Percentiles rank a stretch among this genome's conserved stretches.
Conservation (phyloP, 306 rosid species). For the Rosa chinensis region DNA sequence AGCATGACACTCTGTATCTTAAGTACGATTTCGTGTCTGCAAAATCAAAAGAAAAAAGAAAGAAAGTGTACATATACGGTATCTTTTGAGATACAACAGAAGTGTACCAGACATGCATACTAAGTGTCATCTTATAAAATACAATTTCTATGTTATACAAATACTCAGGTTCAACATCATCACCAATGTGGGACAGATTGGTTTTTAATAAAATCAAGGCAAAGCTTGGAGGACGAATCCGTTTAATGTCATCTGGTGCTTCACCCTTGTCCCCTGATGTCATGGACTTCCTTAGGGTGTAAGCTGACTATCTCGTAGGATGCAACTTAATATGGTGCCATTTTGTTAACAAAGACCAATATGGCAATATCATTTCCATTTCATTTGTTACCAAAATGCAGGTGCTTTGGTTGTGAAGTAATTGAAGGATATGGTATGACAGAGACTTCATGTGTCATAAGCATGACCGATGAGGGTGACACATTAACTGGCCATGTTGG, state of each 20-base stretch:
- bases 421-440: slow-evolving; percentile 98
- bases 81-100: not conserved
- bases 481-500: slow-evolving; percentile 83
- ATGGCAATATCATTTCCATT: not conserved
- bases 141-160: not conserved
- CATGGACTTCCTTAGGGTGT: slow-evolving; percentile 92
- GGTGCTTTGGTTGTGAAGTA: slow-evolving; percentile 85
- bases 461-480: slow-evolving; percentile 59
- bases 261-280: slow-evolving; percentile 96
- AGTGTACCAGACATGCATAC: not conserved
- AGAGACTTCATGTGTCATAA: slow-evolving; percentile 80
- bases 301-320: slow-evolving; percentile 28
- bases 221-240: slow-evolving; percentile 94
- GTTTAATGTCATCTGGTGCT: slow-evolving; percentile 90
- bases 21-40: not conserved
- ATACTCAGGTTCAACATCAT: slow-evolving; percentile 55
- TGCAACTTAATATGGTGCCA: not conserved
- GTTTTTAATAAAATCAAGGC: slow-evolving; percentile 94
- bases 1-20: not conserved
- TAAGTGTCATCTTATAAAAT: not conserved
- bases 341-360: slow-evolving; percentile 5
- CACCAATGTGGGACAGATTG: slow-evolving; percentile 96
- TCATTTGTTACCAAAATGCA: slow-evolving; percentile 29
- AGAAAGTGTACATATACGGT: not conserved
- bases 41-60: not conserved